These are phyloP conservation scores for Pythium sukuiense DNA, from an alignment of 352 stramenopile species.

Conservation along the genomic window DNA sequence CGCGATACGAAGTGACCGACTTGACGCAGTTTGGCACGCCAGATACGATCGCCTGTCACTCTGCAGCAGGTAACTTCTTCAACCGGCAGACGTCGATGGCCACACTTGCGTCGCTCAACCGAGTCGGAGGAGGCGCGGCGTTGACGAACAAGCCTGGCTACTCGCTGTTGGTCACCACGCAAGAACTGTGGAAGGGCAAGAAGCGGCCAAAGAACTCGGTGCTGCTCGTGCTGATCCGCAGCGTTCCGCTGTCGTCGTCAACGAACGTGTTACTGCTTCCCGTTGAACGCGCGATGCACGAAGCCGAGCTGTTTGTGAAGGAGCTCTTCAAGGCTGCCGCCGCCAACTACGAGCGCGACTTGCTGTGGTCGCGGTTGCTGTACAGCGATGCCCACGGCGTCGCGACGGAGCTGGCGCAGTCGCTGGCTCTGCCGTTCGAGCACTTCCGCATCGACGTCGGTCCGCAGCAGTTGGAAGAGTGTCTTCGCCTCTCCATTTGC, in stretches of 20 bases:
- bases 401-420: constrained; percentile 50
- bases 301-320: constrained; percentile 74
- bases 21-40: constrained; percentile 84
- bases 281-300: constrained; percentile 63
- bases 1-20: constrained; percentile 81
- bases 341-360: constrained; percentile 83
- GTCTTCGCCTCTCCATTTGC: constrained; percentile 75
- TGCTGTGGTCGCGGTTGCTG: constrained; percentile 83
- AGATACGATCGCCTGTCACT: constrained; percentile 81
- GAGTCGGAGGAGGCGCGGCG: not conserved
- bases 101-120: not conserved
- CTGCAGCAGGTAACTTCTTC: constrained; percentile 75
- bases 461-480: constrained; percentile 83
- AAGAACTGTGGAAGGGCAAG: constrained; percentile 47
- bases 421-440: constrained; percentile 48
- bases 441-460: constrained; percentile 77
- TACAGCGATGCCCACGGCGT: constrained; percentile 62
- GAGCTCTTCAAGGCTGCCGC: constrained; percentile 79
- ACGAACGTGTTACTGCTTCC: constrained; percentile 46
- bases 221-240: constrained; percentile 69
- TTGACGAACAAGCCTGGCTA: constrained; percentile 41
- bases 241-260: constrained; percentile 28
- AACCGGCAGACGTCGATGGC: constrained; percentile 40
- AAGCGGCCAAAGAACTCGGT: constrained; percentile 64
- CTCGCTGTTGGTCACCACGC: constrained; percentile 77